Base-by-base conservation (phyloP, 2,329 filamentous ascomycete species). In the Ophiostoma ips region DNA sequence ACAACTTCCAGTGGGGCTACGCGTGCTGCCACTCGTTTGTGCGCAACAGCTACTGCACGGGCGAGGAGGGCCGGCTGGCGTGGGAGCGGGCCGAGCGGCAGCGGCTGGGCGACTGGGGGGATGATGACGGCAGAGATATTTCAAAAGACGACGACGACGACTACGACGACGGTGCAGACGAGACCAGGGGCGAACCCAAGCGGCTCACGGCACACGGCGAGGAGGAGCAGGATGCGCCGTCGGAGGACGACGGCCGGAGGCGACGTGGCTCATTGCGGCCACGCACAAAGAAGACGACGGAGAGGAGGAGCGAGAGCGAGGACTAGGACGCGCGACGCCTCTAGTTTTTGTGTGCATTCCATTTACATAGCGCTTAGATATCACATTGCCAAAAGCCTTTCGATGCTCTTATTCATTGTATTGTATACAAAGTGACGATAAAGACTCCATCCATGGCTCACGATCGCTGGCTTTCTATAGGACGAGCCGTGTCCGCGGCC, bases 31-130 rank as follows among this genome's bases (percentile, higher is more conserved):
- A 94, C 63, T 95, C 88, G 0, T 83, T 81, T 19, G 78, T 94
- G 55, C 95, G 94, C 68, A 96, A 98, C 66, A 95, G 88, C 60
- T 98, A 96, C 61, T 98, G 92, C 65, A 96, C 90, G 0, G 92
- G 92, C 24, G 87, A 92, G 53, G 86, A 85, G 52, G 92, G 92
- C 34, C 94, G 81, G 64, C 69, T 69, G 54, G 89, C 87, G 1
- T 88, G 86, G 65, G 82, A 89, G 58, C 83, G 85, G 51, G 81
- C 86, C 0, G 81, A 92, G 56, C 69, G 62, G 57, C 78, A 74
- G 61, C 66, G 72, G n/a, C 68, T 64, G 2, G 73, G 76, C 18
- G 66, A 64, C 46, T 59, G 74, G 48, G 59, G 68, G n/a, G 58
- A 54, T 16, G 57, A n/a, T n/a, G n/a, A n/a, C n/a, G n/a, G n/a